phyloP scores from a whole-genome alignment of 345 rosid species.

The Abelmoschus esculentus region DNA sequence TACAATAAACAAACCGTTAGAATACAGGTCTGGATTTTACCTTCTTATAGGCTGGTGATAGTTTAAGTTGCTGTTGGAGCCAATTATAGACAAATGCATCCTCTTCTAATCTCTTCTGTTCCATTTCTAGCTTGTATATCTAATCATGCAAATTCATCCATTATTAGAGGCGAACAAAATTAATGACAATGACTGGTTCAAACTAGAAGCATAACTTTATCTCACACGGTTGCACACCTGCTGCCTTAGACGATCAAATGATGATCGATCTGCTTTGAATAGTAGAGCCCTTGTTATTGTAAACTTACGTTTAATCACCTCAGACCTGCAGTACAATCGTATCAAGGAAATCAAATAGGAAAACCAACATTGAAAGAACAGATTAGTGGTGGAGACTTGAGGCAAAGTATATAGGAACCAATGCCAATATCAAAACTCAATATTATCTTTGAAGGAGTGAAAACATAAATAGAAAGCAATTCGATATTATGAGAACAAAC shows the following conservation, averaged over 20 bases:
- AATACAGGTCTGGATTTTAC: slow-evolving; percentile 24
- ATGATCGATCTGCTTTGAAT: slow-evolving; percentile 77
- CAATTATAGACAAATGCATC: slow-evolving; percentile 86
- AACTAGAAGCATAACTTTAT: slow-evolving; percentile 8
- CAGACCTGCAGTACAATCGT: slow-evolving; percentile 34
- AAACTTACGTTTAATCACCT: slow-evolving; percentile 71
- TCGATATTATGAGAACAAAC: too few species aligned
- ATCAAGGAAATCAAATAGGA: slow-evolving; percentile 6
- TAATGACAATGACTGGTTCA: slow-evolving; percentile 4
- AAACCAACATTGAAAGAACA: neutral
- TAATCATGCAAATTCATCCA: slow-evolving; percentile 21
- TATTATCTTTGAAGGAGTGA: too few species aligned
- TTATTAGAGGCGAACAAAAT: slow-evolving; percentile 7
- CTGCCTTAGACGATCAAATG: slow-evolving; percentile 70
- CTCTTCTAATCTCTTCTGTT: slow-evolving; percentile 80
- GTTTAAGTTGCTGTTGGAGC: slow-evolving; percentile 86
- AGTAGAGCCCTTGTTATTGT: slow-evolving; percentile 75
- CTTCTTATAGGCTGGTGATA: slow-evolving; percentile 88
- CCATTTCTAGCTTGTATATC: slow-evolving; percentile 75
- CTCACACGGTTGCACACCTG: slow-evolving; percentile 45
- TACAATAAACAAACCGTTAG: neutral
- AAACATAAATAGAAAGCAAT: too few species aligned
- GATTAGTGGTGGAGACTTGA: slow-evolving; percentile 4
- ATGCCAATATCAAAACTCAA: too few species aligned
- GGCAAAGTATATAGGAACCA: neutral